Evolutionary conservation across 345 rosid genomes (phyloP).

Genomic region (Populus davidiana): DNA sequence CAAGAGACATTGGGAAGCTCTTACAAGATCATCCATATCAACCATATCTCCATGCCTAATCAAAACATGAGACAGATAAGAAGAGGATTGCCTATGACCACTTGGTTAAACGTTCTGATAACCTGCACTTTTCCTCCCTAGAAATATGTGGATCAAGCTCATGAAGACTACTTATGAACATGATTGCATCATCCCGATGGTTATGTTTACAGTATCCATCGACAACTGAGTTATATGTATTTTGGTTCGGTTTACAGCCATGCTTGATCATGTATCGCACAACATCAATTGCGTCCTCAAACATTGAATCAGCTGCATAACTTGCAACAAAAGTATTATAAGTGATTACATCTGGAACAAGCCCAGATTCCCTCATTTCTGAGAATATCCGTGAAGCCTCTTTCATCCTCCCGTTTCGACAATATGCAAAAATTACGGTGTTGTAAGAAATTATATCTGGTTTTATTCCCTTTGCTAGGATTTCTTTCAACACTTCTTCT

Average conservation of each 20-base stretch:
- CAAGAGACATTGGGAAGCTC: not conserved
- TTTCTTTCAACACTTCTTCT: conserved; percentile 65
- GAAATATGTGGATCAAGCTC: conserved; percentile 63
- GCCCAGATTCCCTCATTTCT: conserved; percentile 65
- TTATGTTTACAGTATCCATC: conserved; percentile 81
- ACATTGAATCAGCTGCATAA: conserved; percentile 91
- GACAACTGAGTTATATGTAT: conserved; percentile 74
- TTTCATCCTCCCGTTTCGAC: conserved; percentile 83
- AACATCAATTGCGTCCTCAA: conserved; percentile 69
- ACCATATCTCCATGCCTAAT: not conserved
- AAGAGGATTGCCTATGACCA: conserved; percentile 42
- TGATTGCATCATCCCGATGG: conserved; percentile 56
- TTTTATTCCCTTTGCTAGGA: conserved; percentile 61
- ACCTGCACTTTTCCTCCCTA: conserved; percentile 51
- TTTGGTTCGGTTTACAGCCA: conserved; percentile 68
- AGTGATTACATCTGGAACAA: conserved; percentile 76
- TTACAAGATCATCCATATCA: not conserved
- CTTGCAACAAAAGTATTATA: conserved; percentile 79
- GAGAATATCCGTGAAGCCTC: conserved; percentile 77
- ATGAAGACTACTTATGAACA: conserved; percentile 51
- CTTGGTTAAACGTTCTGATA: conserved; percentile 55
- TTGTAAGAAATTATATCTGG: conserved; percentile 91
- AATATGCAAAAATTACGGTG: conserved; percentile 80
- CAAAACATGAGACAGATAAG: not conserved
- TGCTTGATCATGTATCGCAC: conserved; percentile 74